These are phyloP conservation scores for Sisymbrium irio DNA, from an alignment of 345 rosid species.

Conservation along the genomic window DNA sequence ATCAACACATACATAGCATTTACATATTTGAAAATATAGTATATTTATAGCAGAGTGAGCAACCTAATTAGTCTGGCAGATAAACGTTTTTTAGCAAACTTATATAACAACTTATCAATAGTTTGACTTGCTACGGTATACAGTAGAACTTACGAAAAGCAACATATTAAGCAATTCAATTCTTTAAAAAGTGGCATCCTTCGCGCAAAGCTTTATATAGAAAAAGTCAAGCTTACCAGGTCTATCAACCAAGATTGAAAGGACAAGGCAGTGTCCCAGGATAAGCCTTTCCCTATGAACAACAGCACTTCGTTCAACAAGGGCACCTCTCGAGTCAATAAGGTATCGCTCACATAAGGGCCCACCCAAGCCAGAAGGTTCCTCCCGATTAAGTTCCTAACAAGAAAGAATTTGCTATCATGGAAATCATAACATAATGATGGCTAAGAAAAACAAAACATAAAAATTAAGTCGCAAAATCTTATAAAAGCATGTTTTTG, in stretches of 20 bases:
- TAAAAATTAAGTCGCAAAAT: not conserved
- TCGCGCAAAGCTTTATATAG: not conserved
- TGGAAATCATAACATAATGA: not conserved
- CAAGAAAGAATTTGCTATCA: slow-evolving; percentile 15
- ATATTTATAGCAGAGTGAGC: slow-evolving; percentile 3
- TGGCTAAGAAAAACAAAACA: not conserved
- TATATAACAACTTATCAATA: slow-evolving; percentile 9
- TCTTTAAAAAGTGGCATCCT: not conserved
- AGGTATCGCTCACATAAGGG: slow-evolving; percentile 70
- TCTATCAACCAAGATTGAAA: slow-evolving; percentile 77
- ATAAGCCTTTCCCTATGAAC: slow-evolving; percentile 79
- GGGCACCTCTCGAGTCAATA: slow-evolving; percentile 87
- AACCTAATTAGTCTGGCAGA: not conserved
- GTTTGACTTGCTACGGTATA: not conserved
- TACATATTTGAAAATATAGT: not conserved
- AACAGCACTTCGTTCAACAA: slow-evolving; percentile 84
- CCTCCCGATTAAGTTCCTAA: slow-evolving; percentile 91
- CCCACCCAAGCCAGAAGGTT: slow-evolving; percentile 94
- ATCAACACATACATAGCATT: not conserved
- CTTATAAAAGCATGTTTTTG: not conserved
- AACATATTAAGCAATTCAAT: slow-evolving; percentile 9
- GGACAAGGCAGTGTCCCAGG: slow-evolving; percentile 91
- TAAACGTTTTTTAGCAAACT: not conserved
- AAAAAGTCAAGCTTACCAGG: slow-evolving; percentile 51
- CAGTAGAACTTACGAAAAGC: not conserved